Evolutionary conservation across 805 yeast species (phyloP).

Genomic region (Lipomyces lipofer): DNA sequence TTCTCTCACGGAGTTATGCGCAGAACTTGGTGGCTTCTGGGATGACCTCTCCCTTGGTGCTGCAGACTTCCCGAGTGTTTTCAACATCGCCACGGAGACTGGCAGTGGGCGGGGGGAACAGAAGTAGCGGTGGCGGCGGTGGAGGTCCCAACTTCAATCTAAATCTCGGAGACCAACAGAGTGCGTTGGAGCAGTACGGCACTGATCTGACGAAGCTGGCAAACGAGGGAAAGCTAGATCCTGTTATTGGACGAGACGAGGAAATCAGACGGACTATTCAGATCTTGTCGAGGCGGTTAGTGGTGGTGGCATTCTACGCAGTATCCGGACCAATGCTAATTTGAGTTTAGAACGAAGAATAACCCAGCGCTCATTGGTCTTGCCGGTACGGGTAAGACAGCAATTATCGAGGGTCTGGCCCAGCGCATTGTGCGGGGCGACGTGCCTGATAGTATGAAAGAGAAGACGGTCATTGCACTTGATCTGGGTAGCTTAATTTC

Average conservation of each 20-base stretch:
- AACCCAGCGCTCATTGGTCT: conserved; percentile 93
- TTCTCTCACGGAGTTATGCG: too few species aligned
- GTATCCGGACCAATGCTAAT: neutral
- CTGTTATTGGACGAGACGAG: conserved; percentile 95
- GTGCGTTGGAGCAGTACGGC: conserved; percentile 80
- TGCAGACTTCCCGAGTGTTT: conserved; percentile 3
- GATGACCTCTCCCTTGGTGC: neutral
- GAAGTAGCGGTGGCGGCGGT: conserved; percentile 9
- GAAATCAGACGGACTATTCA: conserved; percentile 92
- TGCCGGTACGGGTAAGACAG: conserved; percentile 98
- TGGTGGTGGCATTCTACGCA: neutral
- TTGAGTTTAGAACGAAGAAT: conserved; percentile 61
- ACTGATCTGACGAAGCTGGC: conserved; percentile 85
- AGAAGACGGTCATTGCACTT: conserved; percentile 76
- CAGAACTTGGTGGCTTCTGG: neutral
- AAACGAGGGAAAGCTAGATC: conserved; percentile 85
- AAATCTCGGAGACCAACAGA: conserved; percentile 46
- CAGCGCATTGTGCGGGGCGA: conserved; percentile 88
- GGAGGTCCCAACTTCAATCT: conserved; percentile 38
- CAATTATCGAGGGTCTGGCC: conserved; percentile 94
- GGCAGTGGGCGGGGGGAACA: conserved; percentile 3
- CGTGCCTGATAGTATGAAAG: conserved; percentile 91
- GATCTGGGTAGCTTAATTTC: conserved; percentile 88
- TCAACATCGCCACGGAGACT: conserved; percentile 4
- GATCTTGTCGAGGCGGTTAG: conserved; percentile 72